Evolutionary conservation across 2,329 filamentous ascomycete species (phyloP), one percentile per base, ranked within the genome.

Genomic region (Stromatinia cepivora): DNA sequence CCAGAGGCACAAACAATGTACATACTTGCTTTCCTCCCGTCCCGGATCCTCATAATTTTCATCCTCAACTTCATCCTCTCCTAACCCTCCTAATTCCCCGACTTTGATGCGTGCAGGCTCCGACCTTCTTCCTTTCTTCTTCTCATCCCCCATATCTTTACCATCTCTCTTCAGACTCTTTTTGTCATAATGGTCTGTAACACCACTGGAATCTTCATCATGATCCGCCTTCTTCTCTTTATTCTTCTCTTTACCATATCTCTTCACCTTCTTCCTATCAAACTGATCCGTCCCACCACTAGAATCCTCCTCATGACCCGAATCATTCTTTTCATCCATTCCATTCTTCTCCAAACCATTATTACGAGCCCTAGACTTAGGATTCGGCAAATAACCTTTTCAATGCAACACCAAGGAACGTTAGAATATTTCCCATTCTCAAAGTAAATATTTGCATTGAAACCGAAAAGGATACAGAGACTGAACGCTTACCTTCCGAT

Each of bases 11-110:
- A 17, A 56, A 5, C 20, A 50, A 59, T 20, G 3, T 5, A 69
- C 75, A 57, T 72, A 78, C 76, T 76, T 73, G 70, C 72, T 74
- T 62, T 75, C 73, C 63, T 69, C 69, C 4, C 74, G 69, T 36
- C 73, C 76, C 17, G 72, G 70, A 71, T 77, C 75, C 39, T 75
- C 73, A 11, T 75, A 72, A 46, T 75, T 73, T 66, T 76, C 76
- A 69, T 76, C 73, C 1, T 50, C 67, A 46, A 70, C 10, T n/a
- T 50, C 42, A 58, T 42, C 58, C 1, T 46, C 46, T 20, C 4
- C 59, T 28, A 17, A 15, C 28, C 45, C 48, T 46, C 46, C 52
- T 28, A n/a, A 10, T 4, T 28, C 31, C 8, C 46, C 39, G 15
- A 11, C 11, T 20, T 4, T 6, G 22, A 25, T 4, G 52, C 54